Evolutionary conservation across 805 yeast species (phyloP).

Genomic region (Kuraishia capsulata): DNA sequence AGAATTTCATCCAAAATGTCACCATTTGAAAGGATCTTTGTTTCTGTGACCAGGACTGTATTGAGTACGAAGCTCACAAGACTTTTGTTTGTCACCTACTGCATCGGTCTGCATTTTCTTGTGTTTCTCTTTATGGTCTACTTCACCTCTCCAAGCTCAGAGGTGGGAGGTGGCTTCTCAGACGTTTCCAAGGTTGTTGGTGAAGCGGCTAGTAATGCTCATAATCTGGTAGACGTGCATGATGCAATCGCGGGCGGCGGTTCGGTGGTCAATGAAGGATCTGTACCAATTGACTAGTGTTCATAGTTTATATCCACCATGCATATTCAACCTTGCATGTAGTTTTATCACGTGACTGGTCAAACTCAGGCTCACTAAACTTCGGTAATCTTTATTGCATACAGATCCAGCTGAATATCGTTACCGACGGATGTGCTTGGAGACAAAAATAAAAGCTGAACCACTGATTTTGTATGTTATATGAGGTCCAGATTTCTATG

Average conservation of each 20-base stretch:
- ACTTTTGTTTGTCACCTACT: conserved; percentile 63
- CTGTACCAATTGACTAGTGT: not conserved
- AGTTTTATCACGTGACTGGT: too few relatives aligned
- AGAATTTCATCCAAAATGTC: conserved; percentile 64
- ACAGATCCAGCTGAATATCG: too few relatives aligned
- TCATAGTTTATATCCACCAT: too few relatives aligned
- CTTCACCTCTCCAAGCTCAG: conserved; percentile 22
- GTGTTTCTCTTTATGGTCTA: conserved; percentile 58
- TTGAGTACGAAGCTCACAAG: conserved; percentile 67
- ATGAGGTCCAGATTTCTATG: too few relatives aligned
- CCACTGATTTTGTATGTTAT: too few relatives aligned
- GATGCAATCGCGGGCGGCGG: not conserved
- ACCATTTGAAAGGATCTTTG: conserved; percentile 70
- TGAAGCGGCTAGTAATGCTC: too few relatives aligned
- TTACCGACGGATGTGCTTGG: too few relatives aligned
- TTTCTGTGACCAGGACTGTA: conserved; percentile 64
- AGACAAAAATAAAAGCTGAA: too few relatives aligned
- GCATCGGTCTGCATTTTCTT: conserved; percentile 64
- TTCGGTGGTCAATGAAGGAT: not conserved
- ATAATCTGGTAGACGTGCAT: not conserved
- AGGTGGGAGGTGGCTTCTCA: conserved; percentile 1
- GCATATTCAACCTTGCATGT: too few relatives aligned
- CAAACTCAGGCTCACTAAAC: too few relatives aligned
- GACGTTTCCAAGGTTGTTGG: conserved; percentile 10
- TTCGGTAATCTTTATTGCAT: too few relatives aligned